phyloP scores from a whole-genome alignment of 495 filamentous ascomycete genomes.

The Talaromyces adpressus region DNA sequence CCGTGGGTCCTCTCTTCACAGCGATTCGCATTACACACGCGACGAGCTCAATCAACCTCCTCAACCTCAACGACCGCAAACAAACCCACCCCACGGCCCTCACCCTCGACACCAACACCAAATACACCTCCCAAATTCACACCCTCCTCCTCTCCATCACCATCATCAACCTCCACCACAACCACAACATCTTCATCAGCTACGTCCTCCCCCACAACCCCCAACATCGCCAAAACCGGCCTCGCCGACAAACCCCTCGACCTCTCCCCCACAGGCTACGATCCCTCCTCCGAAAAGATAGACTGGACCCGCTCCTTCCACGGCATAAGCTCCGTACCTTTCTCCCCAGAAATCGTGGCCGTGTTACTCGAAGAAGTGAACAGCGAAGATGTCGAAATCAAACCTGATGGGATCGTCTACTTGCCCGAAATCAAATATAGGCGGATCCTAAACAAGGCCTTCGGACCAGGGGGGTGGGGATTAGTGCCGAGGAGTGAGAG shows the following conservation, averaged over 20 bases:
- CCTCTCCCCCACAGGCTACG: conserved; percentile 33
- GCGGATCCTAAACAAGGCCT: conserved; percentile 81
- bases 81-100: conserved; percentile 10
- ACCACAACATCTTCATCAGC: conserved; percentile 1
- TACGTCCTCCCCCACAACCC: conserved; percentile 23
- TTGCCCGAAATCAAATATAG: conserved; percentile 98
- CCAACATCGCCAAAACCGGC: conserved; percentile 45
- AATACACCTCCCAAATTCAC: not conserved
- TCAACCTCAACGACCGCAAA: conserved; percentile 8
- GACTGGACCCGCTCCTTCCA: conserved; percentile 95
- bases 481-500: conserved; percentile 85
- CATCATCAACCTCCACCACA: not conserved
- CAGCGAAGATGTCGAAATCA: conserved; percentile 82
- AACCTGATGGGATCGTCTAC: conserved; percentile 93
- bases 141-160: conserved; percentile 9
- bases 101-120: not conserved
- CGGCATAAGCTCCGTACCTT: conserved; percentile 66
- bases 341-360: conserved; percentile 66
- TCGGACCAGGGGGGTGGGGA: conserved; percentile 95
- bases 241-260: conserved; percentile 46
- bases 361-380: conserved; percentile 62
- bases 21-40: not conserved
- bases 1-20: not conserved
- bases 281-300: conserved; percentile 36
- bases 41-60: conserved; percentile 4